Evolutionary conservation across 352 stramenopile genomes (phyloP), one percentile per base, ranked within the genome.

Genomic region (Salisapilia sapeloensis): DNA sequence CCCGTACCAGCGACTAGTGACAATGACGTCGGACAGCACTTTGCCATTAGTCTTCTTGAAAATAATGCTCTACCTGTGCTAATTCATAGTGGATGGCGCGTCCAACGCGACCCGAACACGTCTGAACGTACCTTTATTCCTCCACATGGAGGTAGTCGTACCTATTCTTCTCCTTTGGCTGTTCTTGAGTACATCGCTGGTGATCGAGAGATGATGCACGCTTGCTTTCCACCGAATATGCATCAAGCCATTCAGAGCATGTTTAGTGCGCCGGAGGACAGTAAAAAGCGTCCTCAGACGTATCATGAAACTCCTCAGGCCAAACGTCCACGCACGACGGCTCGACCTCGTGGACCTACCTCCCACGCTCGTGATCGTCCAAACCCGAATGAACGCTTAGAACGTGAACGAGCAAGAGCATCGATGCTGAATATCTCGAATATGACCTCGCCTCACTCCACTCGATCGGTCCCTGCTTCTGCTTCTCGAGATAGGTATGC

Each of bases 171-270:
- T 0, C 50, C 53, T 2, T 44, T 86, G 24, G 61, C 78, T 17
- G 67, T 84, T n/a, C 64, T 86, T 1, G 64, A 71, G 28, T 45
- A 66, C n/a, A 84, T 86, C 37, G 71, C 65, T 1, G 74, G 53
- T 13, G 53, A 86, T 35, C 49, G 57, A 13, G 57, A 75, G 29
- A 48, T 84, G 6, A 34, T 86, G 13, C 53, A 35, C 4, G 48
- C 43, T 6, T 86, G 71, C 41, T 86, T 86, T 29, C 67, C 71
- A 4, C 40, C 50, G 5, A 86, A 83, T 29, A 65, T 86, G 16
- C 71, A 81, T 35, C 59, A 56, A 3, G 62, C 62, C 4, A 83
- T 86, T 33, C 38, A 79, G 33, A 82, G 64, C 17, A 47, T 86
- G 21, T 56, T 86, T 17, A 51, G 38, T 3, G 69, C 79, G 12